A percentile compares a stretch with the other conserved stretches of the same genome.
Evolutionary conservation across 148 eudicot species (phyloP).

Genomic region (Camellia sinensis): DNA sequence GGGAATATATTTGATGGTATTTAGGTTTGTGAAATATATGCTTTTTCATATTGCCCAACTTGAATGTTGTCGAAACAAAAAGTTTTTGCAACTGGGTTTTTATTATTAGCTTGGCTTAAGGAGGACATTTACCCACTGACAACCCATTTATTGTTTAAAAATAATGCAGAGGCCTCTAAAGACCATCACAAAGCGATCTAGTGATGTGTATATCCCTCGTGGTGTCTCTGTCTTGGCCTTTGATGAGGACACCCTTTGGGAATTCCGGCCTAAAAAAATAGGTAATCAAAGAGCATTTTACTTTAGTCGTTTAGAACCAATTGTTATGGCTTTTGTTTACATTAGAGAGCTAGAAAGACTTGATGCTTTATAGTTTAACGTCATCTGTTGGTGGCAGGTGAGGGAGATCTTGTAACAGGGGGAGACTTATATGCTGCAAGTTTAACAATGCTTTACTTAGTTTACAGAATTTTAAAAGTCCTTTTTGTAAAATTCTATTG

Average conservation of each 20-base stretch:
- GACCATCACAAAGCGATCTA: slow-evolving; percentile 87
- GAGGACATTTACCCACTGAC: not conserved
- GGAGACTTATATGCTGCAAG: slow-evolving; percentile 99
- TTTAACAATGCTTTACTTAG: slow-evolving; percentile 16
- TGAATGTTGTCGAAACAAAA: not conserved
- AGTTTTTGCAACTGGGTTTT: not conserved
- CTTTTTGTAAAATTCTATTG: not conserved
- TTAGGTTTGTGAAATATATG: slow-evolving; percentile 50
- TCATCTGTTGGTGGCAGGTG: slow-evolving; percentile 53
- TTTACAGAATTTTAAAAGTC: slow-evolving; percentile 7
- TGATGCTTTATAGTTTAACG: slow-evolving; percentile 1
- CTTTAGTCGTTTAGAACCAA: slow-evolving; percentile 3
- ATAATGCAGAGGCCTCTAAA: slow-evolving; percentile 85
- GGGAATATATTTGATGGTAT: slow-evolving; percentile 98
- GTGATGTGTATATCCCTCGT: slow-evolving; percentile 98
- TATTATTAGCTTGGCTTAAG: not conserved
- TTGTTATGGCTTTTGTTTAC: not conserved
- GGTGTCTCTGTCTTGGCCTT: slow-evolving; percentile 95
- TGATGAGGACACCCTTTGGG: slow-evolving; percentile 94
- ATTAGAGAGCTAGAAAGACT: not conserved
- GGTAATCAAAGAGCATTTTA: slow-evolving; percentile 37
- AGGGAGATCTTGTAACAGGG: slow-evolving; percentile 90
- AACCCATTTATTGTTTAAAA: slow-evolving; percentile 3
- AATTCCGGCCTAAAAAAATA: slow-evolving; percentile 84
- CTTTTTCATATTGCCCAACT: not conserved